phyloP scores from a whole-genome alignment of 2,329 filamentous ascomycete species.

The Aspergillus floridensis region DNA sequence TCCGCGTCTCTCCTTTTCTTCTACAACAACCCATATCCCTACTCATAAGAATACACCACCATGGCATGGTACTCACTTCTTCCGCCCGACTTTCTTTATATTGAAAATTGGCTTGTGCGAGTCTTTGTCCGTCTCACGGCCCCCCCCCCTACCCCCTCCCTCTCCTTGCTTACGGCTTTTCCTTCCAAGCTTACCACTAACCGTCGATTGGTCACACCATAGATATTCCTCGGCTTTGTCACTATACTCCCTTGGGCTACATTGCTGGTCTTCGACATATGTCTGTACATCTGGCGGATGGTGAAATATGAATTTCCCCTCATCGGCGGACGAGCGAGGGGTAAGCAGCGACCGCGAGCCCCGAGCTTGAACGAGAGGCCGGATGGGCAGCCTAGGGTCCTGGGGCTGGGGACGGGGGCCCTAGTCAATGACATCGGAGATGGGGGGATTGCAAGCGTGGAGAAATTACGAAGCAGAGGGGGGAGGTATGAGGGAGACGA shows the following conservation, averaged over 20 bases:
- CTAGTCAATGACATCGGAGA: not conserved
- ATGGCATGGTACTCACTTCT: conserved; percentile 68
- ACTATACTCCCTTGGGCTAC: conserved; percentile 63
- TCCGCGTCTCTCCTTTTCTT: not conserved
- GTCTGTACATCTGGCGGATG: conserved; percentile 61
- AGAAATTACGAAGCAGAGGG: conserved; percentile 1
- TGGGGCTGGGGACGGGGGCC: conserved; percentile 25
- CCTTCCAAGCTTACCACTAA: not conserved
- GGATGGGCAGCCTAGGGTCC: conserved; percentile 42
- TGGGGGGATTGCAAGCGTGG: conserved; percentile 3
- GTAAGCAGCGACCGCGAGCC: conserved; percentile 58
- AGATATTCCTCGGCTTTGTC: conserved; percentile 61
- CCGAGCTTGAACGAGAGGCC: conserved; percentile 61
- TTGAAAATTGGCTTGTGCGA: conserved; percentile 63
- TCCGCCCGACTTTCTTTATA: conserved; percentile 54
- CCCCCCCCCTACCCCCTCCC: not conserved
- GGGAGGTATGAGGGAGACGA: conserved; percentile 11
- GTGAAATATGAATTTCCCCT: conserved; percentile 58
- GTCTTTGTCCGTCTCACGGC: conserved; percentile 56
- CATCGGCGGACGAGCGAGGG: conserved; percentile 60
- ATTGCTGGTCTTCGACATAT: conserved; percentile 62
- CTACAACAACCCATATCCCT: not conserved
- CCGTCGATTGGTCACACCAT: not conserved
- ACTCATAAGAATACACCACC: not conserved
- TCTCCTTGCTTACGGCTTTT: not conserved